Evolutionary conservation across 805 yeast genomes (phyloP).

Genomic region (Naumovozyma dairenensis): DNA sequence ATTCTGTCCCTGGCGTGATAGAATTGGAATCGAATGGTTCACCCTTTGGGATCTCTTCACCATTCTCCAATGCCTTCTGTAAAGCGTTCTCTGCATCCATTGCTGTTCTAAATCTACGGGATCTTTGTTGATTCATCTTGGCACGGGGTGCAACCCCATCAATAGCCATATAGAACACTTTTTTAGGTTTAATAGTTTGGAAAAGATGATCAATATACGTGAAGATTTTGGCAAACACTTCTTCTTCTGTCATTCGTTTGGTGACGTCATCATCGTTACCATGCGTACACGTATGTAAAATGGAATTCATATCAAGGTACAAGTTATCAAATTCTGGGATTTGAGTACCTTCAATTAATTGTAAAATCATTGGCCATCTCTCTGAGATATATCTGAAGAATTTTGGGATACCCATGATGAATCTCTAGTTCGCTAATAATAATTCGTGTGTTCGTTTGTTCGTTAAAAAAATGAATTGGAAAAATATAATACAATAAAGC

Average conservation of each 20-base stretch:
- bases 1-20: constrained; percentile 95
- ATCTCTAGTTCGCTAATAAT: no score
- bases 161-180: constrained; percentile 88
- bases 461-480: no score
- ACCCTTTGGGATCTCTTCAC: constrained; percentile 68
- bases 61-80: constrained; percentile 62
- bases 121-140: constrained; percentile 95
- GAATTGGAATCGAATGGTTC: constrained; percentile 81
- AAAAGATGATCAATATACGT: constrained; percentile 91
- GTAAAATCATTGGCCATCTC: constrained; percentile 96
- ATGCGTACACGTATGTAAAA: constrained; percentile 88
- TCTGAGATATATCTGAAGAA: constrained; percentile 94
- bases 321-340: constrained; percentile 92
- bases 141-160: constrained; percentile 99
- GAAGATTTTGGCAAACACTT: constrained; percentile 86
- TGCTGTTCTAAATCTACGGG: constrained; percentile 91
- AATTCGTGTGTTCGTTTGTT: no score
- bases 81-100: constrained; percentile 78
- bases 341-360: constrained; percentile 67
- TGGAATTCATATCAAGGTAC: constrained; percentile 95
- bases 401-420: constrained; percentile 80
- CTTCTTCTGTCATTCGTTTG: constrained; percentile 72
- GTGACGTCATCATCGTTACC: constrained; percentile 60
- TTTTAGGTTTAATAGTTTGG: constrained; percentile 74
- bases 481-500: no score